A percentile compares a stretch with the other conserved stretches of the same genome.
phyloP scores from a whole-genome alignment of 441 rosid genomes.

The Euphorbia celastroides region DNA sequence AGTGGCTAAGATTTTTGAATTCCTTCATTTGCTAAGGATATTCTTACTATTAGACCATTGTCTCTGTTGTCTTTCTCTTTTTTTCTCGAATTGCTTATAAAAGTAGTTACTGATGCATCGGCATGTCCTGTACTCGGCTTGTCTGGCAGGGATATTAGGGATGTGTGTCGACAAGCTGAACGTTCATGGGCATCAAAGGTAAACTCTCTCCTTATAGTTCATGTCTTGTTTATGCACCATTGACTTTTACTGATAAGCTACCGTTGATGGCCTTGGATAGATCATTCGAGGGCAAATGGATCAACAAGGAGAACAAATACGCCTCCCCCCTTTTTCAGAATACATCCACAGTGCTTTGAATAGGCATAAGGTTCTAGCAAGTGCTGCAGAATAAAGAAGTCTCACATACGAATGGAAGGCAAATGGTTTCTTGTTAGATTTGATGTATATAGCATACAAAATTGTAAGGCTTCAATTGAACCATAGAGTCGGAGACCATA shows the following conservation, averaged over 20 bases:
- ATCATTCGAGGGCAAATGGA: slow-evolving; percentile 60
- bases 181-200: slow-evolving; percentile 98
- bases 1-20: too few species aligned
- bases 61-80: too few species aligned
- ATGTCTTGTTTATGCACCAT: background rate
- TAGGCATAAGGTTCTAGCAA: slow-evolving; percentile 43
- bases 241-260: background rate
- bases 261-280: slow-evolving; percentile 23
- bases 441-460: background rate
- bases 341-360: slow-evolving; percentile 57
- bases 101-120: background rate
- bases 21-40: too few species aligned
- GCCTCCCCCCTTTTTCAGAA: slow-evolving; percentile 66
- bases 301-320: slow-evolving; percentile 34
- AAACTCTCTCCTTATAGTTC: background rate
- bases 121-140: slow-evolving; percentile 39
- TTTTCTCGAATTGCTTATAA: too few species aligned
- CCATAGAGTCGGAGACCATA: too few species aligned
- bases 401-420: slow-evolving; percentile 28
- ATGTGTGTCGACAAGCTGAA: slow-evolving; percentile 92
- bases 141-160: slow-evolving; percentile 92
- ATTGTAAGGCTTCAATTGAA: too few species aligned
- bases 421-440: slow-evolving; percentile 35
- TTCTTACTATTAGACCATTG: too few species aligned
- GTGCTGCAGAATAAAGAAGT: slow-evolving; percentile 35